Evolutionary conservation across 805 yeast genomes (phyloP).

Genomic region (Yarrowia porcina): DNA sequence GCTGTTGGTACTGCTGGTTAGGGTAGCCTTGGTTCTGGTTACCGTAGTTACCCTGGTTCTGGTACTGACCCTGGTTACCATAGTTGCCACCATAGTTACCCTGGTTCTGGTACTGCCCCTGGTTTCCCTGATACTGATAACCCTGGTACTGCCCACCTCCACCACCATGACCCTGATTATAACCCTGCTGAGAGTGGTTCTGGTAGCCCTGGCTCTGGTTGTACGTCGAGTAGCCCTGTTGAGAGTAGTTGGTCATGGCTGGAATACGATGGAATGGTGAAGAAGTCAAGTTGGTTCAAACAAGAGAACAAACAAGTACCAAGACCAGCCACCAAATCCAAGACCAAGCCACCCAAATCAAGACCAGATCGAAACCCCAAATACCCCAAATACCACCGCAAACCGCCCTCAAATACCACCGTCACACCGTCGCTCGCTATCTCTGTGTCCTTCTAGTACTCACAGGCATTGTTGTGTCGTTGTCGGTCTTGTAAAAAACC

Average conservation of each 20-base stretch:
- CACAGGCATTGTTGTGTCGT: slow-evolving; percentile 23
- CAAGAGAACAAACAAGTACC: no score
- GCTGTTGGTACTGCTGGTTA: no score
- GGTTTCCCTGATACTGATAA: background rate
- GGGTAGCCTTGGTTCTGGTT: background rate
- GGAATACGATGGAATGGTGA: background rate
- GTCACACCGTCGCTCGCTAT: no score
- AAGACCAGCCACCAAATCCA: no score
- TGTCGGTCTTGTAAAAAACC: slow-evolving; percentile 19
- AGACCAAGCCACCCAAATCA: no score
- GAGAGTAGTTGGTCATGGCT: background rate
- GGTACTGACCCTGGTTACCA: no score
- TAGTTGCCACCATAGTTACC: background rate
- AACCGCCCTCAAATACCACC: no score
- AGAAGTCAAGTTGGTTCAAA: background rate
- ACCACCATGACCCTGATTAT: background rate
- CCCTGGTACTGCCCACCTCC: background rate
- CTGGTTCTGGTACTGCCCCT: background rate
- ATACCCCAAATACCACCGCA: no score
- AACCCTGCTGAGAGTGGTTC: background rate
- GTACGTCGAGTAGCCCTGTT: background rate
- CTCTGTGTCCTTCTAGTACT: no score
- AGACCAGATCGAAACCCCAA: no score
- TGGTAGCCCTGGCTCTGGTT: background rate
- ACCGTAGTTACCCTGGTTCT: background rate